phyloP scores from a whole-genome alignment of 139 green algal genomes.

The Tetradesmus lagerheimii region DNA sequence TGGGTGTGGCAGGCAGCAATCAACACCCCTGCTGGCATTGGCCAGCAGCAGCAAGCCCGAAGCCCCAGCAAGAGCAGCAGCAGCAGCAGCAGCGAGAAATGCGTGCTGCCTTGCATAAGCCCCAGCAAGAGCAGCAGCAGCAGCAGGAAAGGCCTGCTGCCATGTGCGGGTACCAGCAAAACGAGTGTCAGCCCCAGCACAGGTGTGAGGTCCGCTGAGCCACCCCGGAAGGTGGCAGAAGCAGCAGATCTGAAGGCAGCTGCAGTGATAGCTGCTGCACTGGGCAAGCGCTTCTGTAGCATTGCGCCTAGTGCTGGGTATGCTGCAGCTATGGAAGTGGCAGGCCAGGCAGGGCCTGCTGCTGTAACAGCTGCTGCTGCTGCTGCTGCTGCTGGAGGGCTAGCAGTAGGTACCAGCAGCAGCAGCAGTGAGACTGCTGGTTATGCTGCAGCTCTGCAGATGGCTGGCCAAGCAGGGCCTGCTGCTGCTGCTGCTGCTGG shows the following conservation, averaged over 20 bases:
- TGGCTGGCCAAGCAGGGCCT: no score
- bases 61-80: background rate
- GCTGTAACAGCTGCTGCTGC: background rate
- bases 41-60: background rate
- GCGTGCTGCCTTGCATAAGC: background rate
- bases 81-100: conserved; percentile 2
- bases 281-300: background rate
- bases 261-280: background rate
- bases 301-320: background rate
- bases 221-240: background rate
- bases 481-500: background rate
- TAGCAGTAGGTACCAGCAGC: background rate
- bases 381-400: background rate
- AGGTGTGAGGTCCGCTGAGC: no score
- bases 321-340: background rate
- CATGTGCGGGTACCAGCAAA: background rate
- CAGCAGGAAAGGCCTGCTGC: background rate
- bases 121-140: conserved; percentile 10
- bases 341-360: background rate
- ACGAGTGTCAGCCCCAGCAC: background rate
- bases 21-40: background rate
- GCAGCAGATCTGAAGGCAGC: background rate
- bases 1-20: background rate
- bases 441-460: no score
- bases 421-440: background rate